Percentiles rank a stretch among this genome's conserved stretches.
Conservation (phyloP, 495 filamentous ascomycete species). For the Hypoxylon rickii region DNA sequence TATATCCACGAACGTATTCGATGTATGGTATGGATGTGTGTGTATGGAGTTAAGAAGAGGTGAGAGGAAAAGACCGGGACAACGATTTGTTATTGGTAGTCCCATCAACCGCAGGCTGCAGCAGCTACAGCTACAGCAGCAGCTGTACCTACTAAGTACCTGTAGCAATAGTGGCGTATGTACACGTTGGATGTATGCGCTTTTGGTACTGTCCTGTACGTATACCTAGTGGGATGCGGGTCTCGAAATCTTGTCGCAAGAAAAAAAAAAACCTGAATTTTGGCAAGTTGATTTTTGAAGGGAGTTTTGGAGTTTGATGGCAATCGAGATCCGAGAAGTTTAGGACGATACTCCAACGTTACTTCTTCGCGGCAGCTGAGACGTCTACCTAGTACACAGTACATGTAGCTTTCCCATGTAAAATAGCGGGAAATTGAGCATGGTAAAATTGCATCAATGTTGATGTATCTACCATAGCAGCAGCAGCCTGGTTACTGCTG, state of each 20-base stretch:
- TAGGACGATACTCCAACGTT: constrained; percentile 24
- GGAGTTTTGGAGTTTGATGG: constrained; percentile 8
- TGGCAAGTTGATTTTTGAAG: constrained; percentile 16
- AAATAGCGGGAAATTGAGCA: neutral
- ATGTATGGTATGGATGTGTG: neutral
- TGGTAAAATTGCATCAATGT: no score
- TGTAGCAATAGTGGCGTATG: no score
- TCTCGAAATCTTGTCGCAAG: constrained; percentile 28
- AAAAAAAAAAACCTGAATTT: constrained; percentile 34
- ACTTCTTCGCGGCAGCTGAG: constrained; percentile 35
- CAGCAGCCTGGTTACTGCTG: constrained; percentile 3
- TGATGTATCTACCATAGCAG: no score
- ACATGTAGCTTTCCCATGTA: neutral
- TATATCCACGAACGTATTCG: no score
- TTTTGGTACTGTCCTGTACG: no score
- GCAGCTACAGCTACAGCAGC: no score
- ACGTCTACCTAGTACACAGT: constrained; percentile 7
- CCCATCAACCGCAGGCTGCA: constrained; percentile 3
- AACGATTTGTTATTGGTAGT: constrained; percentile 14
- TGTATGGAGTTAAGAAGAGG: constrained; percentile 4
- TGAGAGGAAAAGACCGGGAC: constrained; percentile 10
- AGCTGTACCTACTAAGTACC: no score
- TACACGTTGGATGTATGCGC: no score
- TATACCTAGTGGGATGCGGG: constrained; percentile 31
- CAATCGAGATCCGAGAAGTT: constrained; percentile 34